Conservation (phyloP, 257 asterid species). For the Mitragyna speciosa region DNA sequence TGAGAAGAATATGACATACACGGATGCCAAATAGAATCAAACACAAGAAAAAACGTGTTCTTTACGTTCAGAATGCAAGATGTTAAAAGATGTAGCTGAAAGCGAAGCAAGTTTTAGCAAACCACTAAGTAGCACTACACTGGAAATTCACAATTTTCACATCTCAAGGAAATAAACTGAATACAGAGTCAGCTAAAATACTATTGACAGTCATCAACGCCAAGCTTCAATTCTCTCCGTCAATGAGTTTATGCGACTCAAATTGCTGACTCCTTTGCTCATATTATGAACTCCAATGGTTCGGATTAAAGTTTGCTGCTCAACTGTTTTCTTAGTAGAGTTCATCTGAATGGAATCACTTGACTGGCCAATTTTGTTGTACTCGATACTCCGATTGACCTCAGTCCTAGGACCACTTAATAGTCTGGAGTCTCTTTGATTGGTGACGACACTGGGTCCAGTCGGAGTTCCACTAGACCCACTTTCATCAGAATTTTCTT, state of each 20-base stretch:
- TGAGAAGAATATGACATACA: neutral
- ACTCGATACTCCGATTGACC: constrained; percentile 26
- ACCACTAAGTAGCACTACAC: constrained; percentile 25
- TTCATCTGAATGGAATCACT: constrained; percentile 34
- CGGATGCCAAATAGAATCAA: constrained; percentile 18
- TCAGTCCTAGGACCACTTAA: constrained; percentile 16
- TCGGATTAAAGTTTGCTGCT: constrained; percentile 26
- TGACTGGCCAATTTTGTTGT: constrained; percentile 35
- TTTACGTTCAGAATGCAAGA: constrained; percentile 14
- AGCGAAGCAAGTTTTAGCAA: constrained; percentile 24
- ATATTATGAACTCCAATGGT: constrained; percentile 40
- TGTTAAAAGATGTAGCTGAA: constrained; percentile 16
- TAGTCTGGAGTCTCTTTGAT: constrained; percentile 27
- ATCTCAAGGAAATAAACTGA: constrained; percentile 19
- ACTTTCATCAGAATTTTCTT: constrained; percentile 42
- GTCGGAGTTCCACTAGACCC: constrained; percentile 45
- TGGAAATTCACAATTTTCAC: constrained; percentile 27
- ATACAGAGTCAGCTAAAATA: constrained; percentile 18
- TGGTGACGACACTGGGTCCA: constrained; percentile 20
- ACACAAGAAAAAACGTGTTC: constrained; percentile 16
- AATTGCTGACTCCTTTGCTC: constrained; percentile 67
- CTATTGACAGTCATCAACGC: constrained; percentile 46
- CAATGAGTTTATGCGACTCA: constrained; percentile 71
- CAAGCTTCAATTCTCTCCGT: constrained; percentile 79
- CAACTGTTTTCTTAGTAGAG: constrained; percentile 28